Conservation (phyloP, 495 filamentous ascomycete genomes). For the Aspergillus coremiiformis region DNA sequence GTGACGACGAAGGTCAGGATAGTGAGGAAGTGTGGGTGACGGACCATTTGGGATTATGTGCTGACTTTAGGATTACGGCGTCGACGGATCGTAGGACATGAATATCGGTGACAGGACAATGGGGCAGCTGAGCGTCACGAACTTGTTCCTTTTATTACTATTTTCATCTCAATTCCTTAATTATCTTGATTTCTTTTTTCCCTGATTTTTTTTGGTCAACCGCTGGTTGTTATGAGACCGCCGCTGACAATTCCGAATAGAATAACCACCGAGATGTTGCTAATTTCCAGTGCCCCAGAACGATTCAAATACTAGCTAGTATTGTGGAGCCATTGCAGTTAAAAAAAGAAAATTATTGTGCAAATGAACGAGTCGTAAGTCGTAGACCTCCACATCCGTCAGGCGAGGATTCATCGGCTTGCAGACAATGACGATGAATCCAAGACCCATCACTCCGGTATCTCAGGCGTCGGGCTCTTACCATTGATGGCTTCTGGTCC, state of each 20-base stretch:
- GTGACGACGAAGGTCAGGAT: conserved; percentile 14
- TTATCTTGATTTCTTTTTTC: neutral
- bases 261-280: neutral
- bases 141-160: neutral
- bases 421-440: neutral
- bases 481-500: conserved; percentile 4
- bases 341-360: neutral
- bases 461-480: conserved; percentile 4
- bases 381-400: neutral
- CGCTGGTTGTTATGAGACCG: neutral
- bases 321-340: neutral
- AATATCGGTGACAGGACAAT: neutral
- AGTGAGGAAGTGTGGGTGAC: conserved; percentile 36
- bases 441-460: conserved; percentile 3
- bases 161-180: neutral
- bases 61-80: conserved; percentile 16
- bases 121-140: neutral
- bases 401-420: neutral
- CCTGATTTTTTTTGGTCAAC: neutral
- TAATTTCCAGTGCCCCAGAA: neutral
- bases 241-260: neutral
- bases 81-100: no score
- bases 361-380: neutral
- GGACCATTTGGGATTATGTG: conserved; percentile 44
- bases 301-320: neutral